Base-by-base conservation (phyloP, 768 basidiomycete species). In the Rubroboletus pulcherrimus region DNA sequence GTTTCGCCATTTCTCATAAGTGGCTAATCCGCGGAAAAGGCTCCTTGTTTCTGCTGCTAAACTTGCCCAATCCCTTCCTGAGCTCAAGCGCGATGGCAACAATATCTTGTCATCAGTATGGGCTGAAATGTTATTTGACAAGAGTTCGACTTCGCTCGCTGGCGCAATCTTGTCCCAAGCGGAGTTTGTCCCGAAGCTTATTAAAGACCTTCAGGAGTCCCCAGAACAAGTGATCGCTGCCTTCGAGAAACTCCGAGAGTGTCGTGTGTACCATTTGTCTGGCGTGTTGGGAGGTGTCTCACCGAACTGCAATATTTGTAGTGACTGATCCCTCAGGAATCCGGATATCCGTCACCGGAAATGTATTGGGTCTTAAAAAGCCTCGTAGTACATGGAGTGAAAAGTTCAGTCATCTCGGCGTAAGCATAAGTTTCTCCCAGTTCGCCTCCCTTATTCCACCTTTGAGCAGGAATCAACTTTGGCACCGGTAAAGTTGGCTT, bases 301-400 rank as follows among this genome's bases (percentile, higher is more conserved):
- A 51, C 45, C 34, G 26, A 51, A 17, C 38, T 30, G 48, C 31
- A 43, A 51, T 44, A 21, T 31, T 26, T 56, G 8, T 56, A 98
- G 93, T 97, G 59, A 89, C 86, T 12, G 78, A 90, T 57, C 91
- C 96, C 4, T 80, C 84, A 19, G 90, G 86, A 40, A 78, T 94
- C 21, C 85, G 97, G 38, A 89, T 99, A 68, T 89, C 91, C 1
- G 89, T 98, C 10, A 83, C 87, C n/a, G 97, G 97, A 11, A 86
- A 97, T 64, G 76, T 99, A 41, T 64, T 96, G 34, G 70, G 72
- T 35, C 67, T 98, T 34, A 63, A 78, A 17, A 77, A 84, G 17
- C 96, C 97, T 2, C 81, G 88, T 44, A 86, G 84, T 50, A 76
- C 81, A 2, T 93, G 91, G 85, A 77, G 69, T 12, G 82, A 86